Base-by-base conservation (phyloP, 345 rosid genomes). In the Laguncularia racemosa region DNA sequence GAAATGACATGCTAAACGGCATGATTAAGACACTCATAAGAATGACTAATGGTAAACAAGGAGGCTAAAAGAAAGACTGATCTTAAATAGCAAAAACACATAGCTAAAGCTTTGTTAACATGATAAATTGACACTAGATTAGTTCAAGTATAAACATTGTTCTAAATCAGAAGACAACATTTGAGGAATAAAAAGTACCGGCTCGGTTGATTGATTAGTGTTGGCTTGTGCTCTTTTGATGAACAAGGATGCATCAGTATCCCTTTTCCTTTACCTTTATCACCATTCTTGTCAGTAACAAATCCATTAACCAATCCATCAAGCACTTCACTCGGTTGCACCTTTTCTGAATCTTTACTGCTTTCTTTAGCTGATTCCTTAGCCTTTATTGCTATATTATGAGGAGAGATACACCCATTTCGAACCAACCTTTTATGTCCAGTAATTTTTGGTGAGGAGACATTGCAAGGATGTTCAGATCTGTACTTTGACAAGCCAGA, bases 391-490 rank as follows among this genome's bases (percentile, higher is more conserved):
- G 81, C 83, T 66, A 82, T 86, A 64, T 66, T 83, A 58, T 69
- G 64, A 1, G 93, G 96, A 70, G 95, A 86, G 38, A 92, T 92
- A 73, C 88, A 89, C 43, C 98, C 98, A 67, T 86, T 75, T 62
- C 91, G 71, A n/a, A 89, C 98, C 75, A 92, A 74, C 65, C 86
- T 76, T 70, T 71, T 92, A 49, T 71, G 76, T 60, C 89, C 81
- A 56, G 50, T 51, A 13, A 62, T 68, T 73, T 75, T 79, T 16
- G 82, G 74, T 33, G 76, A 56, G 38, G 58, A 54, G 57, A 66
- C 53, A 56, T 71, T 50, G 38, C 46, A 33, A 67, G 51, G 54
- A 48, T 67, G 67, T n/a, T 63, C 52, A 64, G 67, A 14, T 21
- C 18, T 15, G 7, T 64, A 70, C 54, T 68, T 64, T 23, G 59